Percentiles rank a stretch among this genome's conserved stretches.
phyloP scores from a whole-genome alignment of 257 asterid species.

The Coffea eugenioides region DNA sequence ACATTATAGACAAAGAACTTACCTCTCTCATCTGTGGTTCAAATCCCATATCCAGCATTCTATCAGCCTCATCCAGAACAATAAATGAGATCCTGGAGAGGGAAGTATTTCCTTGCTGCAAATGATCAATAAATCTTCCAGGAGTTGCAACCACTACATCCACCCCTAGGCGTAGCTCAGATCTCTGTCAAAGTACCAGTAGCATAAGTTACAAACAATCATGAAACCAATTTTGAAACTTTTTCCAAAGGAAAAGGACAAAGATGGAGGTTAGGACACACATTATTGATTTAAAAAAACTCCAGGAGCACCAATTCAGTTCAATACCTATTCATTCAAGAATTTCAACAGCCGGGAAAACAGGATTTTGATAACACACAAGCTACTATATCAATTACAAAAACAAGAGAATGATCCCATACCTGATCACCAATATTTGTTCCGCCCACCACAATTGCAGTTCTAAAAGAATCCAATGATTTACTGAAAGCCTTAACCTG shows the following conservation, averaged over 20 bases:
- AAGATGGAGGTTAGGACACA: slow-evolving; percentile 9
- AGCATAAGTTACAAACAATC: slow-evolving; percentile 3
- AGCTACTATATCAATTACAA: not conserved
- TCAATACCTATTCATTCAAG: not conserved
- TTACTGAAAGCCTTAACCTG: slow-evolving; percentile 89
- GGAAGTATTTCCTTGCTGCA: slow-evolving; percentile 78
- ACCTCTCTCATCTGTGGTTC: slow-evolving; percentile 98
- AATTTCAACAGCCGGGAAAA: not conserved
- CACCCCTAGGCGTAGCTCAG: slow-evolving; percentile 79
- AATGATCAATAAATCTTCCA: slow-evolving; percentile 86
- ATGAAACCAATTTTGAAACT: too few species aligned
- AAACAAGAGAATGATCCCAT: slow-evolving; percentile 7
- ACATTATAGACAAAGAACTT: slow-evolving; percentile 13
- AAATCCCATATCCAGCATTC: slow-evolving; percentile 97
- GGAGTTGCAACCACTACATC: slow-evolving; percentile 91
- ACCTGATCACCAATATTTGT: slow-evolving; percentile 88
- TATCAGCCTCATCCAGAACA: slow-evolving; percentile 89
- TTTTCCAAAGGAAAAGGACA: slow-evolving; percentile 12
- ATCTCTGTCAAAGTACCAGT: slow-evolving; percentile 46
- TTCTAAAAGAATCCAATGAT: slow-evolving; percentile 69
- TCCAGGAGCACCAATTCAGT: not conserved
- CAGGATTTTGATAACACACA: not conserved
- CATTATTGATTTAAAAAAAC: slow-evolving; percentile 1
- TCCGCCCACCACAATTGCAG: slow-evolving; percentile 91
- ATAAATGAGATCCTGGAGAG: slow-evolving; percentile 67